phyloP scores from a whole-genome alignment of 2,329 filamentous ascomycete species.

The Rosellinia necatrix region DNA sequence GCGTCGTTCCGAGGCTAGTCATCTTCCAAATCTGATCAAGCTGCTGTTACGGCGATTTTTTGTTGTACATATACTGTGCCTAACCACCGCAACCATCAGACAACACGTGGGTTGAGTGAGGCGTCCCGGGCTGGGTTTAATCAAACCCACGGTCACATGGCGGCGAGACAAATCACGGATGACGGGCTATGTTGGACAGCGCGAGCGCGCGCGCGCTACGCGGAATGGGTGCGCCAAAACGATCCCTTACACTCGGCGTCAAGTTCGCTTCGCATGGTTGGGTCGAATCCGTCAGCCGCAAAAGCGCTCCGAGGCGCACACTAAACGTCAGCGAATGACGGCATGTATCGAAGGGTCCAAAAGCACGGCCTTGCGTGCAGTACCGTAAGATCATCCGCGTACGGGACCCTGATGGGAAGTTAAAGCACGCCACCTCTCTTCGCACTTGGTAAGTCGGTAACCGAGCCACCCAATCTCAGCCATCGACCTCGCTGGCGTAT shows the following conservation, averaged over 20 bases:
- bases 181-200: constrained; percentile 33
- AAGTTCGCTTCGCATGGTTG: constrained; percentile 11
- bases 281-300: constrained; percentile 17
- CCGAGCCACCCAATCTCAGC: constrained; percentile 11
- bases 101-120: constrained; percentile 26
- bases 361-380: too few relatives aligned
- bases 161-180: constrained; percentile 29
- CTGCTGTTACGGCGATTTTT: constrained; percentile 1
- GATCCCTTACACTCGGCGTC: constrained; percentile 22
- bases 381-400: too few relatives aligned
- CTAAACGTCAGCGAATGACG: too few relatives aligned
- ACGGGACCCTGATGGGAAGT: too few relatives aligned
- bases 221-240: constrained; percentile 30
- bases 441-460: too few relatives aligned
- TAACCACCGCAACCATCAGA: constrained; percentile 12
- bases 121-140: constrained; percentile 18
- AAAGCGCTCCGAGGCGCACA: constrained; percentile 1
- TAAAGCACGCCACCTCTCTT: too few relatives aligned
- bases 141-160: constrained; percentile 35
- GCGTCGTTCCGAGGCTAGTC: constrained; percentile 26
- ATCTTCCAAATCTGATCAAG: constrained; percentile 19
- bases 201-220: constrained; percentile 32
- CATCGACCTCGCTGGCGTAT: constrained; percentile 23
- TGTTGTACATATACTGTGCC: not conserved
- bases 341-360: too few relatives aligned